Evolutionary conservation across 208 protist species (phyloP).

Genomic region (Leishmania arabica): DNA sequence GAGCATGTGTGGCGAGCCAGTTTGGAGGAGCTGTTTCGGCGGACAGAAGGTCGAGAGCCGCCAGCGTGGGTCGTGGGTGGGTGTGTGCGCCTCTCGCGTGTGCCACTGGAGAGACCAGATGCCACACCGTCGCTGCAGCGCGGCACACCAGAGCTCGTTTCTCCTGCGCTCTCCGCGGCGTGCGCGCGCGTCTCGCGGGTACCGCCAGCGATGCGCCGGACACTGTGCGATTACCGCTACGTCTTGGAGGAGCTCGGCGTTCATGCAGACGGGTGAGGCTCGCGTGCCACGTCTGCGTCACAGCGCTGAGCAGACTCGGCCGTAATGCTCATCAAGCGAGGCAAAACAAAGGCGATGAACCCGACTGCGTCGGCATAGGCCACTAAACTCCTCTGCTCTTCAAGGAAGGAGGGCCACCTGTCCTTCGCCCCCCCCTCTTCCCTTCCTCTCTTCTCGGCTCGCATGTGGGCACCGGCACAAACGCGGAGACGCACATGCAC

Average conservation of each 20-base stretch:
- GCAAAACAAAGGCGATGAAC: background rate
- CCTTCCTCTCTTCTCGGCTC: background rate
- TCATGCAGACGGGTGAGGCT: background rate
- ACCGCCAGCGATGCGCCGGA: constrained; percentile 21
- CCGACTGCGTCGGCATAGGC: background rate
- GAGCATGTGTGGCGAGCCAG: constrained; percentile 37
- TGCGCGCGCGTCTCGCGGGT: constrained; percentile 34
- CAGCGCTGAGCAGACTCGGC: background rate
- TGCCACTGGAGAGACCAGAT: constrained; percentile 22
- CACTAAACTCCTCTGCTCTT: background rate
- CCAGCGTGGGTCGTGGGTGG: constrained; percentile 53
- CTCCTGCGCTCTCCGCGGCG: constrained; percentile 31
- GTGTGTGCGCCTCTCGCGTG: constrained; percentile 41
- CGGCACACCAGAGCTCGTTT: background rate
- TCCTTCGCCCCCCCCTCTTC: background rate
- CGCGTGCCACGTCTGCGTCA: background rate
- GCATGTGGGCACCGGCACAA: background rate
- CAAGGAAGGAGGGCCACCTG: background rate
- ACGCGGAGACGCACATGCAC: background rate
- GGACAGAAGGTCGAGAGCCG: background rate
- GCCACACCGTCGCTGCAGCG: background rate
- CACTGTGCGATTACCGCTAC: constrained; percentile 62
- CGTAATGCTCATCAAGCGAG: background rate
- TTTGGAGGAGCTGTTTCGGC: constrained; percentile 39
- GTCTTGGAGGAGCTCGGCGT: constrained; percentile 43